A percentile compares a stretch with the other conserved stretches of the same genome.
Conservation (phyloP, 345 rosid species). For the Dimocarpus longan region DNA sequence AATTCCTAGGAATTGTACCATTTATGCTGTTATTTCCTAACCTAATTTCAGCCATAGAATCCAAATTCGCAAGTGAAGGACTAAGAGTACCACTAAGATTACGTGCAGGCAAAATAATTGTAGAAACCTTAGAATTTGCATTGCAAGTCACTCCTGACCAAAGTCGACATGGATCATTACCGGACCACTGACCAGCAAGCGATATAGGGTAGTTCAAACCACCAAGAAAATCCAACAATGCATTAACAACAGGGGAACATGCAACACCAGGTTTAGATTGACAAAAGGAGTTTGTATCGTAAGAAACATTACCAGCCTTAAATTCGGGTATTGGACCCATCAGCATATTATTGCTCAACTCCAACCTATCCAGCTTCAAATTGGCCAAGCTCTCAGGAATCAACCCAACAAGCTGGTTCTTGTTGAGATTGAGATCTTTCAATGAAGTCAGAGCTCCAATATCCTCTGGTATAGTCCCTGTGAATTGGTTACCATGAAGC, state of each 20-base stretch:
- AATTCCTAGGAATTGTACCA: conserved; percentile 45
- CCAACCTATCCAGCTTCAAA: conserved; percentile 43
- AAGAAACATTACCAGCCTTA: conserved; percentile 44
- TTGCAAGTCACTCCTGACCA: conserved; percentile 52
- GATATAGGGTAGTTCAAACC: conserved; percentile 38
- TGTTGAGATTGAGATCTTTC: conserved; percentile 49
- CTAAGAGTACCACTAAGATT: conserved; percentile 48
- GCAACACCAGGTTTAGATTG: conserved; percentile 39
- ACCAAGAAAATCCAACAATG: conserved; percentile 43
- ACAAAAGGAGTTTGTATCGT: conserved; percentile 47
- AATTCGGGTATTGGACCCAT: conserved; percentile 52
- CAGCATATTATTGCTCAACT: conserved; percentile 45
- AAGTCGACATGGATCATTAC: conserved; percentile 49
- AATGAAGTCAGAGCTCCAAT: conserved; percentile 41
- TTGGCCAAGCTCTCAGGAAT: conserved; percentile 51
- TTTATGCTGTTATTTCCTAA: conserved; percentile 38
- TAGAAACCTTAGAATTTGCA: conserved; percentile 30
- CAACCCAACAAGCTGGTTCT: conserved; percentile 46
- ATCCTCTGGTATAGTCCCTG: conserved; percentile 43
- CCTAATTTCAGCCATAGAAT: conserved; percentile 45
- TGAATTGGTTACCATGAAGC: conserved; percentile 57
- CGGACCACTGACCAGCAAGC: conserved; percentile 49
- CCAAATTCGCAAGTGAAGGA: conserved; percentile 40
- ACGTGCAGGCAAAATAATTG: conserved; percentile 47
- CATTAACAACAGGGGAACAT: conserved; percentile 46